These are phyloP conservation scores for Mucor racemosus DNA, from an alignment of 371 early-diverging fungal genomes.

Conservation along the genomic window DNA sequence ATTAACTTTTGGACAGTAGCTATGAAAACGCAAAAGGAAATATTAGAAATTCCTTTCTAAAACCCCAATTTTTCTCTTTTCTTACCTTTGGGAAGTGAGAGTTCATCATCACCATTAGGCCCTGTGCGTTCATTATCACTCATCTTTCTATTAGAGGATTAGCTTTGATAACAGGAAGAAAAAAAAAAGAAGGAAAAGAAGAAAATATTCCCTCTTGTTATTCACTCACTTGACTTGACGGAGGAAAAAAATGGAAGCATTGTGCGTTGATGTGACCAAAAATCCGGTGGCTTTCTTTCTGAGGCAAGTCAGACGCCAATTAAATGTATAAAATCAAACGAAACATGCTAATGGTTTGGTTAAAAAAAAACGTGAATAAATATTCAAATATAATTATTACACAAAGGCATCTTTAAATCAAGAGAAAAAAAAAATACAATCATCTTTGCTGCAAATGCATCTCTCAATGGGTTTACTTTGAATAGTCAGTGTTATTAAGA, in stretches of 20 bases:
- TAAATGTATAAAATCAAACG: not conserved
- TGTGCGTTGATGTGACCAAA: not conserved
- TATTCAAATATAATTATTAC: too few relatives aligned
- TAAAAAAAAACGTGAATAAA: too few relatives aligned
- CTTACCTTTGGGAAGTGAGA: slow-evolving; percentile 86
- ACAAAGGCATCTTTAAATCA: too few relatives aligned
- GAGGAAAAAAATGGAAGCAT: too few relatives aligned
- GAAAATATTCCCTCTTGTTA: slow-evolving; percentile 2
- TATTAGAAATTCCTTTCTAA: too few relatives aligned
- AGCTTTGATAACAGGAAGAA: not conserved
- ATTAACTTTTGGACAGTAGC: slow-evolving; percentile 98
- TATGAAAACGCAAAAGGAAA: slow-evolving; percentile 21
- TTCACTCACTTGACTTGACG: not conserved
- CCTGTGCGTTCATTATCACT: slow-evolving; percentile 78
- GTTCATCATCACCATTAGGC: slow-evolving; percentile 73
- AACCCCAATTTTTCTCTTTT: too few relatives aligned
- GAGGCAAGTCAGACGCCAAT: not conserved
- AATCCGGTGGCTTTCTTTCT: slow-evolving; percentile 9
- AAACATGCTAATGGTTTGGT: too few relatives aligned
- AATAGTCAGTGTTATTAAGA: too few relatives aligned
- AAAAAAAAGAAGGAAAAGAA: not conserved
- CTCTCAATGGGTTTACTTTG: too few relatives aligned
- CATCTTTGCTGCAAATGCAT: too few relatives aligned
- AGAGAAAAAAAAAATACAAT: not conserved
- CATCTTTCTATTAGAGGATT: slow-evolving; percentile 44